Percentiles rank a stretch among this genome's conserved stretches.
These are phyloP conservation scores for Mycena haematopus DNA, from an alignment of 768 basidiomycete species.

Conservation along the genomic window DNA sequence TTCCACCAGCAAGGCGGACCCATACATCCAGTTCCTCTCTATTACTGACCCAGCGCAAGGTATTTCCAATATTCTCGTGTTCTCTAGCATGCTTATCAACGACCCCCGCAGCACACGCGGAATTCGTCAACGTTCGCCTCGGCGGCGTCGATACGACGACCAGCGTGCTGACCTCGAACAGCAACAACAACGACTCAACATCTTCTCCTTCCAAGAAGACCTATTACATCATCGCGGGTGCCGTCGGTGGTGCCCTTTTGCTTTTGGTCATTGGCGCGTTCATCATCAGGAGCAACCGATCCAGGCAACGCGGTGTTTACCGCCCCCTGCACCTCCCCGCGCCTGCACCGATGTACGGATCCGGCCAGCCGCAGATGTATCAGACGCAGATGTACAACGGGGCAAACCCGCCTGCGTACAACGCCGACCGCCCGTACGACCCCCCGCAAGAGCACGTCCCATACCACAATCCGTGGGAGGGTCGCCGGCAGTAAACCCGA, in stretches of 20 bases:
- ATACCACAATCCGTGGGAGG: conserved; percentile 29
- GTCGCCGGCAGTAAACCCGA: conserved; percentile 19
- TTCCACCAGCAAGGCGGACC: conserved; percentile 54
- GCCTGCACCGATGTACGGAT: conserved; percentile 15
- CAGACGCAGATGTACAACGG: conserved; percentile 12
- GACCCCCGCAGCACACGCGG: conserved; percentile 51
- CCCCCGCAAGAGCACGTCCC: conserved; percentile 28
- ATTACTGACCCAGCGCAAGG: conserved; percentile 52
- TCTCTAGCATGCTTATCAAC: background rate
- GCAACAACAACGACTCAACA: conserved; percentile 1
- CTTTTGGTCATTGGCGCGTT: conserved; percentile 6
- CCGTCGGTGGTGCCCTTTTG: conserved; percentile 12
- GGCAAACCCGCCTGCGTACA: conserved; percentile 20
- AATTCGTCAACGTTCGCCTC: conserved; percentile 70
- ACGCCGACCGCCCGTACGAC: conserved; percentile 30
- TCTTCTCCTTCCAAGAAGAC: conserved; percentile 4
- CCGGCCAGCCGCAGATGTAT: conserved; percentile 16
- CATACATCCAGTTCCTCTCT: conserved; percentile 75
- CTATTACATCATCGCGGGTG: conserved; percentile 23
- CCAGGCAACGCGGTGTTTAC: conserved; percentile 10
- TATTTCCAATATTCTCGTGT: background rate
- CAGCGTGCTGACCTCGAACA: conserved; percentile 6
- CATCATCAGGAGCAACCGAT: conserved; percentile 6
- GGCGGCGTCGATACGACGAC: conserved; percentile 57
- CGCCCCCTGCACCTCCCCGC: conserved; percentile 25